These are phyloP conservation scores for Xanthoconium separans DNA, from an alignment of 1,284 basidiomycete species.

Conservation along the genomic window DNA sequence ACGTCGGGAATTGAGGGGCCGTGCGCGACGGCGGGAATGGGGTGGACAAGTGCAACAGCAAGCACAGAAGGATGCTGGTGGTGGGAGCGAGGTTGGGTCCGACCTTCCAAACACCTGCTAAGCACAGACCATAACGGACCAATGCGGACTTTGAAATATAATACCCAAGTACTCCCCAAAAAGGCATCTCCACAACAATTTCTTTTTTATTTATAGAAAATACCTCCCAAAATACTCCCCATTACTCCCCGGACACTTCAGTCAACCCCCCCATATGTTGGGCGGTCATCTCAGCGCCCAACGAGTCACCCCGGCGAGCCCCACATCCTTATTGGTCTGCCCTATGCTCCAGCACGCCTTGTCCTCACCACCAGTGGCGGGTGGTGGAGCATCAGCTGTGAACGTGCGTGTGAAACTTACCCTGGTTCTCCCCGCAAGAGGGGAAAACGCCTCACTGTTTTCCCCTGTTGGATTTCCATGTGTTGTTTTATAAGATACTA, in stretches of 20 bases:
- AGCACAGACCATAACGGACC: slow-evolving; percentile 38
- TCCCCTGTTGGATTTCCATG: slow-evolving; percentile 8
- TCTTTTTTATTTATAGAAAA: slow-evolving; percentile 32
- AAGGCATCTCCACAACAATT: slow-evolving; percentile 11
- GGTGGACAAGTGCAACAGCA: slow-evolving; percentile 19
- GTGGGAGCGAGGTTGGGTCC: slow-evolving; percentile 42
- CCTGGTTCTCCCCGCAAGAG: slow-evolving; percentile 13
- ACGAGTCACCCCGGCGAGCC: background rate
- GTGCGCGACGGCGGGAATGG: slow-evolving; percentile 23
- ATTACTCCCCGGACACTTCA: slow-evolving; percentile 9
- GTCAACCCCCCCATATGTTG: background rate
- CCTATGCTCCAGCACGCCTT: slow-evolving; percentile 15
- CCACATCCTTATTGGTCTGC: background rate
- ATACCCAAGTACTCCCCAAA: slow-evolving; percentile 11
- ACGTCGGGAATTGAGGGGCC: slow-evolving; percentile 14
- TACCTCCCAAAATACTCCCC: slow-evolving; percentile 8
- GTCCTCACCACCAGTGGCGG: slow-evolving; percentile 12
- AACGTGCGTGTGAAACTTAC: slow-evolving; percentile 31
- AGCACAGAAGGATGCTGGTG: slow-evolving; percentile 39
- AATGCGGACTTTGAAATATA: slow-evolving; percentile 31
- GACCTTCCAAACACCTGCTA: slow-evolving; percentile 39
- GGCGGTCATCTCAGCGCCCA: too few species aligned
- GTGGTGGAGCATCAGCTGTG: slow-evolving; percentile 22
- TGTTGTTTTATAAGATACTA: slow-evolving; percentile 14
- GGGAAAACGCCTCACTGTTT: slow-evolving; percentile 13